Conservation (phyloP, 2,329 filamentous ascomycete species). For the Cladosporium phlei region DNA sequence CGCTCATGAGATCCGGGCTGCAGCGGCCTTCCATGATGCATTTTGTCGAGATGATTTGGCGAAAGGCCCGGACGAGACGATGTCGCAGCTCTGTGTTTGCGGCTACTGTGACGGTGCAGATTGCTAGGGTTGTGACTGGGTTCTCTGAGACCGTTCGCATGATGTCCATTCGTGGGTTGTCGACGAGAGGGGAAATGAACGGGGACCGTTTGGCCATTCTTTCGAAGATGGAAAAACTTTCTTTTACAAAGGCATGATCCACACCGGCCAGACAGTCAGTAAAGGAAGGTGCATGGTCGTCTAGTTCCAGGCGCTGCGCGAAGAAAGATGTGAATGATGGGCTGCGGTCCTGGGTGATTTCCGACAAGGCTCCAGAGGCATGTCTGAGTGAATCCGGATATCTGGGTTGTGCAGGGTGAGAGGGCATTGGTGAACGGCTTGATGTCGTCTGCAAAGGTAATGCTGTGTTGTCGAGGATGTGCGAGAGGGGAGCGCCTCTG, state of each 20-base stretch:
- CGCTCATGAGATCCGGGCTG: conserved; percentile 25
- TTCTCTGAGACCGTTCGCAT: conserved; percentile 20
- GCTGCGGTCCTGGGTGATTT: conserved; percentile 22
- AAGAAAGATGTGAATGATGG: conserved; percentile 23
- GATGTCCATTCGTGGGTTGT: conserved; percentile 17
- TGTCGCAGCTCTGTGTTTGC: conserved; percentile 18
- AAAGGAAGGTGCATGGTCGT: conserved; percentile 11
- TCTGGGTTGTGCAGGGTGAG: neutral
- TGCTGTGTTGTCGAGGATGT: conserved; percentile 14
- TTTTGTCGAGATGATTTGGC: conserved; percentile 23
- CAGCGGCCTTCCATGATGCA: conserved; percentile 23
- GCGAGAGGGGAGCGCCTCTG: conserved; percentile 18
- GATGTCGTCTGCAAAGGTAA: neutral
- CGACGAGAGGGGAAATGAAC: conserved; percentile 27
- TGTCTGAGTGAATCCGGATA: neutral
- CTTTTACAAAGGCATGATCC: conserved; percentile 25
- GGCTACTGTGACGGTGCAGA: conserved; percentile 23
- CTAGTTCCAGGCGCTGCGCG: conserved; percentile 17
- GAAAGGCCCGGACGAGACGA: conserved; percentile 24
- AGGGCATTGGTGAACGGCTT: neutral
- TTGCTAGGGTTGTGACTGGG: conserved; percentile 23
- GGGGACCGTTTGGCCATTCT: conserved; percentile 22
- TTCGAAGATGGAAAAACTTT: conserved; percentile 22
- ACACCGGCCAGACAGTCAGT: conserved; percentile 22
- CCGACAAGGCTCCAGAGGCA: conserved; percentile 15